Evolutionary conservation across 2,329 filamentous ascomycete genomes (phyloP).

Genomic region (Diplodia corticola): DNA sequence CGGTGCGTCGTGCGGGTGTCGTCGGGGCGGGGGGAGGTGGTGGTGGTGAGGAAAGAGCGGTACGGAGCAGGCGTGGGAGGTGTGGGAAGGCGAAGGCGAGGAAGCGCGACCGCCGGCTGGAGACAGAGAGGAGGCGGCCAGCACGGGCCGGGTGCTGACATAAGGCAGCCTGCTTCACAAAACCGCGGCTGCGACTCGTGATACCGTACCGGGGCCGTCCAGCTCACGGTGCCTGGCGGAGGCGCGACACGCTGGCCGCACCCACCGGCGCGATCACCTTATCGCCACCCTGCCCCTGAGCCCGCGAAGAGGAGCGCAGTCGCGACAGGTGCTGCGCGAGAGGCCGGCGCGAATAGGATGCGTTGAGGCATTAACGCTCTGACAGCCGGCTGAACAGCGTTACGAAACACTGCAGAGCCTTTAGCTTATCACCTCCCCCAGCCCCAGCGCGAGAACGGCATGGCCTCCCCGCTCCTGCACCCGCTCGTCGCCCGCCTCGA

Average conservation of each 20-base stretch:
- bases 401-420: slow-evolving; percentile 20
- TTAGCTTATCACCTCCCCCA: slow-evolving; percentile 22
- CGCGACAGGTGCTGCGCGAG: neutral
- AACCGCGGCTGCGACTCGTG: slow-evolving; percentile 15
- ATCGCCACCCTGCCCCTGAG: slow-evolving; percentile 18
- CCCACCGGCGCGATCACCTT: slow-evolving; percentile 12
- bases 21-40: slow-evolving; percentile 8
- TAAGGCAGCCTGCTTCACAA: slow-evolving; percentile 7
- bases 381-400: slow-evolving; percentile 11
- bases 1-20: slow-evolving; percentile 12
- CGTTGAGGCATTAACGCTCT: slow-evolving; percentile 20
- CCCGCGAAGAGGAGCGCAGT: neutral
- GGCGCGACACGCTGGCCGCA: slow-evolving; percentile 9
- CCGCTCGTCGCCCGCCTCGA: slow-evolving; percentile 22
- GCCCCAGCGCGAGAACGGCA: slow-evolving; percentile 12
- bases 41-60: slow-evolving; percentile 15
- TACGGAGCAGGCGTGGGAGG: slow-evolving; percentile 12
- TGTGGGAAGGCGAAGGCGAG: slow-evolving; percentile 19
- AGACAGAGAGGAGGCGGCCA: slow-evolving; percentile 19
- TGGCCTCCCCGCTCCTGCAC: slow-evolving; percentile 12
- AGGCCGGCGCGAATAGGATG: slow-evolving; percentile 11
- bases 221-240: neutral
- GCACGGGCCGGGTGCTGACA: slow-evolving; percentile 16
- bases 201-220: slow-evolving; percentile 7
- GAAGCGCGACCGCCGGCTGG: slow-evolving; percentile 16